Conservation (phyloP, 73 alveolate species). For the Effrenium voratum region DNA sequence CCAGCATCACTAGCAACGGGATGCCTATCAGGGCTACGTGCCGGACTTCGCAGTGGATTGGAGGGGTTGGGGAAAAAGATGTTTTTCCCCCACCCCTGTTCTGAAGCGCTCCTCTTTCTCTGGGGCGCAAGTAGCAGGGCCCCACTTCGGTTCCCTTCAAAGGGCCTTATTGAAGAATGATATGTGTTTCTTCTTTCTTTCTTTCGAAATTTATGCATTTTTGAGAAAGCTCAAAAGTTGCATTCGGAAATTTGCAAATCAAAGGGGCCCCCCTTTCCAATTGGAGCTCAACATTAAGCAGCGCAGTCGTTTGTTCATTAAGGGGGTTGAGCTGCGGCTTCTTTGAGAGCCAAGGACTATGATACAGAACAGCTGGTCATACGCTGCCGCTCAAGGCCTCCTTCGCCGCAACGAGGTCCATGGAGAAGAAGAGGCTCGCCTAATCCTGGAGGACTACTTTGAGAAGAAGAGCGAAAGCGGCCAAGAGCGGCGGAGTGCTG, state of each 20-base stretch:
- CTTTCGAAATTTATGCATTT: neutral
- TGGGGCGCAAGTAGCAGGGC: too few species aligned
- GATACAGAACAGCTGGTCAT: neutral
- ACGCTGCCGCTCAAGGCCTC: neutral
- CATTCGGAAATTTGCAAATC: neutral
- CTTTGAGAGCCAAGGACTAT: neutral
- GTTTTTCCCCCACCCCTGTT: too few species aligned
- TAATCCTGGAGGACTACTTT: slow-evolving; percentile 2
- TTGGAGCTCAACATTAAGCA: neutral
- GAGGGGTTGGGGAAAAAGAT: too few species aligned
- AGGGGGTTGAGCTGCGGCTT: neutral
- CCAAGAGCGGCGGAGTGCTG: neutral
- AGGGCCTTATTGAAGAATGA: too few species aligned
- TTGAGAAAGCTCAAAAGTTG: neutral
- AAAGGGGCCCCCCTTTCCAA: neutral
- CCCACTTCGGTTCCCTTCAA: too few species aligned
- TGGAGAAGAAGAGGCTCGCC: slow-evolving; percentile 19
- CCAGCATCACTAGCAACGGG: too few species aligned
- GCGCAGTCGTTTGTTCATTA: neutral
- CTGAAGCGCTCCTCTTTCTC: too few species aligned
- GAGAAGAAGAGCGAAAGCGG: neutral
- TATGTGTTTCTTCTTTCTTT: neutral
- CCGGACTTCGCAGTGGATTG: too few species aligned
- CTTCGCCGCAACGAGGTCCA: neutral
- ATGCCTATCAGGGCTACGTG: too few species aligned